These are phyloP conservation scores for Blastocystis hominis DNA, from an alignment of 352 stramenopile species.

Conservation along the genomic window DNA sequence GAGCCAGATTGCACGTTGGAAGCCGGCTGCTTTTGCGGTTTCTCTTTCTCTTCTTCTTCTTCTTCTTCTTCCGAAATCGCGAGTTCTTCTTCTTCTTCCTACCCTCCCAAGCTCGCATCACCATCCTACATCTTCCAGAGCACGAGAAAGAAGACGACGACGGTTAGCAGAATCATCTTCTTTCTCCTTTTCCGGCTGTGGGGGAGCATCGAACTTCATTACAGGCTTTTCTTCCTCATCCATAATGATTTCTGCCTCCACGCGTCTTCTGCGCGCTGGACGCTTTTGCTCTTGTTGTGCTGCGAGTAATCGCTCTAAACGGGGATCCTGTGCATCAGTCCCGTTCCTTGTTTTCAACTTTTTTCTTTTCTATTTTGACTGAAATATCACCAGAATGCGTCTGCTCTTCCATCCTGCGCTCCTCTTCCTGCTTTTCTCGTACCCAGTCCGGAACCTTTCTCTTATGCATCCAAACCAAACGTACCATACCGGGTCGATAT, in stretches of 20 bases:
- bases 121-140: conserved; percentile 5
- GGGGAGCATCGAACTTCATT: background rate
- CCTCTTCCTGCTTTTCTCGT: conserved; percentile 21
- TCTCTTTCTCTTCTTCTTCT: background rate
- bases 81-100: background rate
- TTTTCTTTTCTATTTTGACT: conserved; percentile 39
- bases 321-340: conserved; percentile 20
- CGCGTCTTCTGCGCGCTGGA: background rate
- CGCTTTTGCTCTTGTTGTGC: background rate
- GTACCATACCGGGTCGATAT: conserved; percentile 46
- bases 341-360: background rate
- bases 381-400: background rate
- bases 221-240: background rate
- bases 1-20: too few species aligned
- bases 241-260: background rate
- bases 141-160: conserved; percentile 15
- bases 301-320: conserved; percentile 12
- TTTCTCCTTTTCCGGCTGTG: background rate
- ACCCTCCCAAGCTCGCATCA: background rate
- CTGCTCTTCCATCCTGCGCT: background rate
- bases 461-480: background rate
- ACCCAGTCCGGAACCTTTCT: conserved; percentile 5
- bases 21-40: too few species aligned
- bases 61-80: background rate
- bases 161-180: background rate